A percentile compares a stretch with the other conserved stretches of the same genome.
Evolutionary conservation across 805 yeast genomes (phyloP).

Genomic region (Cyberlindnera mississippiensis): DNA sequence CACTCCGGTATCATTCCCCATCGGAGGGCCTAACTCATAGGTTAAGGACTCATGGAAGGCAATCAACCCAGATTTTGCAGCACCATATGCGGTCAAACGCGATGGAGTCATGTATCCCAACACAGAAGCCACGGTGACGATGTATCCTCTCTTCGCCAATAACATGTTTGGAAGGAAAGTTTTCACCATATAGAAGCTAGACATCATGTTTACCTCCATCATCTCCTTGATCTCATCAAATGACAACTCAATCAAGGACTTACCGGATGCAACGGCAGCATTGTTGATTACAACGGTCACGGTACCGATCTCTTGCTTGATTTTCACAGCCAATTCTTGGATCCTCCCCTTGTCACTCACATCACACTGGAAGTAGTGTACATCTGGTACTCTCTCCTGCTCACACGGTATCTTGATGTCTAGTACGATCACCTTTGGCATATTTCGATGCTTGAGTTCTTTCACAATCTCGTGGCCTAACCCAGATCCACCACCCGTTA

Average conservation of each 20-base stretch:
- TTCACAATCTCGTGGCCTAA: slow-evolving; percentile 64
- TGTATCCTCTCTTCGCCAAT: slow-evolving; percentile 56
- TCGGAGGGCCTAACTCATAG: slow-evolving; percentile 54
- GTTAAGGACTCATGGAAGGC: slow-evolving; percentile 81
- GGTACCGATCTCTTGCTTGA: slow-evolving; percentile 47
- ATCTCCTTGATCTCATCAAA: slow-evolving; percentile 58
- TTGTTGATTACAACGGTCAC: slow-evolving; percentile 76
- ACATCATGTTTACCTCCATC: slow-evolving; percentile 62
- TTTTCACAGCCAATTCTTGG: slow-evolving; percentile 32
- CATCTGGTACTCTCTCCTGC: slow-evolving; percentile 33
- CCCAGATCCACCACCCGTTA: slow-evolving; percentile 86
- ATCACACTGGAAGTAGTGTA: slow-evolving; percentile 63
- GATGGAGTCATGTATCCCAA: slow-evolving; percentile 86
- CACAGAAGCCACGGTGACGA: slow-evolving; percentile 80
- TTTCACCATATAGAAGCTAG: slow-evolving; percentile 67
- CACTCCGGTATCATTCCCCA: slow-evolving; percentile 45
- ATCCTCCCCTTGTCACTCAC: slow-evolving; percentile 53
- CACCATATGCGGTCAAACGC: slow-evolving; percentile 72
- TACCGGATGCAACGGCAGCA: slow-evolving; percentile 72
- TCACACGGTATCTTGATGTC: slow-evolving; percentile 45
- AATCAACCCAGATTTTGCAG: slow-evolving; percentile 82
- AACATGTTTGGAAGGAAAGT: slow-evolving; percentile 74
- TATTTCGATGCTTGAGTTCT: slow-evolving; percentile 39
- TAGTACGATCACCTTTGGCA: slow-evolving; percentile 54
- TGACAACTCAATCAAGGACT: slow-evolving; percentile 48